A percentile compares a stretch with the other conserved stretches of the same genome.
phyloP scores from a whole-genome alignment of 441 rosid genomes.

The Jatropha podagrica region DNA sequence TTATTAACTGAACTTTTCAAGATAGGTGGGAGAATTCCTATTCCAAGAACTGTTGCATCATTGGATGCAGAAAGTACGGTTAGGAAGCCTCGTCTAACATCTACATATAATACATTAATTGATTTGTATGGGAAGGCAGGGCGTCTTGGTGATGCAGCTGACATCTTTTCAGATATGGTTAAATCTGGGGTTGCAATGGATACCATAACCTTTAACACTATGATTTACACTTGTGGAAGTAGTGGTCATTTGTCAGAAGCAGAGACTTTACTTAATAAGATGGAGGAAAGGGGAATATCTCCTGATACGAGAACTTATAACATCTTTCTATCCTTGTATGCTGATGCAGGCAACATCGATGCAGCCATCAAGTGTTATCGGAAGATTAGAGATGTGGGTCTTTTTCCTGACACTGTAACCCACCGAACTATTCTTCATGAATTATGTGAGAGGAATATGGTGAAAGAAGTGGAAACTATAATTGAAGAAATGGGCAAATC shows the following conservation, averaged over 20 bases:
- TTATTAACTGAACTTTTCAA: slow-evolving; percentile 79
- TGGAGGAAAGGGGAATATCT: slow-evolving; percentile 64
- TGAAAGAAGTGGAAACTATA: slow-evolving; percentile 61
- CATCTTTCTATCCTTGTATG: slow-evolving; percentile 68
- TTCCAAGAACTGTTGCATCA: slow-evolving; percentile 33
- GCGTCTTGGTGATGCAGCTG: slow-evolving; percentile 79
- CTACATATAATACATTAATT: slow-evolving; percentile 77
- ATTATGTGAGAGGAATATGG: slow-evolving; percentile 67
- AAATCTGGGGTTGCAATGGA: slow-evolving; percentile 72
- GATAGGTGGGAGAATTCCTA: slow-evolving; percentile 60
- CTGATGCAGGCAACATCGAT: slow-evolving; percentile 63
- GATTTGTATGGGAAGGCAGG: slow-evolving; percentile 96
- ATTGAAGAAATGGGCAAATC: slow-evolving; percentile 57
- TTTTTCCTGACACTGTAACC: slow-evolving; percentile 70
- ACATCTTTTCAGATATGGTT: slow-evolving; percentile 73
- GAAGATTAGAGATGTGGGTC: slow-evolving; percentile 69
- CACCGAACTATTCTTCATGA: slow-evolving; percentile 72
- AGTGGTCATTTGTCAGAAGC: slow-evolving; percentile 73
- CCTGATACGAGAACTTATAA: slow-evolving; percentile 90
- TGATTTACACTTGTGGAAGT: slow-evolving; percentile 88
- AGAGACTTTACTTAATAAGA: slow-evolving; percentile 63
- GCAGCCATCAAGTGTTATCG: slow-evolving; percentile 57
- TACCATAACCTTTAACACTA: slow-evolving; percentile 77
- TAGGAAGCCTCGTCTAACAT: slow-evolving; percentile 61
- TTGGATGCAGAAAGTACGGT: slow-evolving; percentile 33